Evolutionary conservation across 805 yeast genomes (phyloP).

Genomic region (Groenewaldozyma tartarivorans): DNA sequence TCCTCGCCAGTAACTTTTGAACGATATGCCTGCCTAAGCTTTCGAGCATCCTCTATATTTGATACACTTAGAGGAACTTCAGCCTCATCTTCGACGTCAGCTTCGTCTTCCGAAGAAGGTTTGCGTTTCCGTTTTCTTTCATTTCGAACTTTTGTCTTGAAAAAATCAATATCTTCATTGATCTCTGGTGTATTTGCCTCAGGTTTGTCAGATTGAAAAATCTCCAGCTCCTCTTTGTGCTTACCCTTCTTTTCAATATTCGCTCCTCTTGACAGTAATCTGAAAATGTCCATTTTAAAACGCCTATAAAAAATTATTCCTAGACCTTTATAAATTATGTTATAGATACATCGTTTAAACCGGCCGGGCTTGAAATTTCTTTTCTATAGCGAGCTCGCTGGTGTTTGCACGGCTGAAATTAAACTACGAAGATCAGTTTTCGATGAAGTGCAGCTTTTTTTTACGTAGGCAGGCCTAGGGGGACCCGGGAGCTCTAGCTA

Average conservation of each 20-base stretch:
- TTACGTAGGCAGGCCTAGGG: no score
- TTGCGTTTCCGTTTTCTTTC: slow-evolving; percentile 1
- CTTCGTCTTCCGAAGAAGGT: slow-evolving; percentile 18
- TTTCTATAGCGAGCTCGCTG: no score
- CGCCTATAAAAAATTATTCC: no score
- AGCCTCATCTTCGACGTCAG: slow-evolving; percentile 24
- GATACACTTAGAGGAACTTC: slow-evolving; percentile 37
- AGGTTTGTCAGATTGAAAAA: slow-evolving; percentile 10
- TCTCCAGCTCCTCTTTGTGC: slow-evolving; percentile 26
- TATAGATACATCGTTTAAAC: no score
- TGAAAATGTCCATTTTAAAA: slow-evolving; percentile 87
- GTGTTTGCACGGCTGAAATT: no score
- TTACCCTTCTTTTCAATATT: slow-evolving; percentile 51
- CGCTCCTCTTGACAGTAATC: slow-evolving; percentile 81
- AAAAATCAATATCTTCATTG: slow-evolving; percentile 68
- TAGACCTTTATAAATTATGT: slow-evolving; percentile 1
- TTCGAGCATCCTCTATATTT: slow-evolving; percentile 48
- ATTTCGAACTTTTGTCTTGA: slow-evolving; percentile 35
- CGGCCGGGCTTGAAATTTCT: no score
- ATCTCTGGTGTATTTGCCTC: neutral
- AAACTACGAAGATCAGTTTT: no score
- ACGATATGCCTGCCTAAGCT: slow-evolving; percentile 48
- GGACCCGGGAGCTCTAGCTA: no score
- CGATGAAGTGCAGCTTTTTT: no score
- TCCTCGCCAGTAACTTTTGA: slow-evolving; percentile 77